Base-by-base conservation (phyloP, 768 basidiomycete genomes). In the Peribolospora baueri region DNA sequence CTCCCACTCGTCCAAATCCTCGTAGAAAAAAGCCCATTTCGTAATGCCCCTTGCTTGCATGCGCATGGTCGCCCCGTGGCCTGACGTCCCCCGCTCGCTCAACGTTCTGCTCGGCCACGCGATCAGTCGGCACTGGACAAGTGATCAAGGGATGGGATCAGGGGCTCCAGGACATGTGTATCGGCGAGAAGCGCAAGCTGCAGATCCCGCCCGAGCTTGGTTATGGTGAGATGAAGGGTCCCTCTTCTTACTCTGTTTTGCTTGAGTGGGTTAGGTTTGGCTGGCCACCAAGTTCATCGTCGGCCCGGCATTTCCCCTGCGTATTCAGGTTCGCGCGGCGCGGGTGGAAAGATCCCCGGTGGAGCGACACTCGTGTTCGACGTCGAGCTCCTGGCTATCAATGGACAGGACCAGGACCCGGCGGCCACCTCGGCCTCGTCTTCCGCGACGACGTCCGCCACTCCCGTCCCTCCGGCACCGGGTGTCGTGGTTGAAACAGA, bases 301-400 rank as follows among this genome's bases (percentile, higher is more conserved):
- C 25, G 25, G 25, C 25, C 25, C 25, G 25, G 25, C 25, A 1
- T 13, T 13, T 45, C 43, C 2, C 43, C 43, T 7, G 8, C 13
- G 8, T 45, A 7, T 45, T 45, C 43, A 7, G 8, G 43, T 45
- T 7, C 53, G n/a, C 53, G 68, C 50, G 70, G 70, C 10, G 68
- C 68, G 38, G 68, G 68, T 5, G 68, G 67, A 4, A 65, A 68
- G 39, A 70, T 70, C 40, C 70, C 70, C 5, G 62, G 65, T 37
- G 58, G 60, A 5, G 65, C 67, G 5, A 64, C 64, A 1, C 57
- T 70, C 9, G 58, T 67, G 0, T 70, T 70, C 60, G 68, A 69
- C 39, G 70, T 70, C 43, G 69, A 70, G 56, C 60, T 69, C 8
- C 59, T 70, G 8, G 65, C 62, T 10, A 67, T 69, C 62, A 69